Evolutionary conservation across 2,329 filamentous ascomycete species (phyloP), one percentile per base, ranked within the genome.

Genomic region (Aspergillus sp.): DNA sequence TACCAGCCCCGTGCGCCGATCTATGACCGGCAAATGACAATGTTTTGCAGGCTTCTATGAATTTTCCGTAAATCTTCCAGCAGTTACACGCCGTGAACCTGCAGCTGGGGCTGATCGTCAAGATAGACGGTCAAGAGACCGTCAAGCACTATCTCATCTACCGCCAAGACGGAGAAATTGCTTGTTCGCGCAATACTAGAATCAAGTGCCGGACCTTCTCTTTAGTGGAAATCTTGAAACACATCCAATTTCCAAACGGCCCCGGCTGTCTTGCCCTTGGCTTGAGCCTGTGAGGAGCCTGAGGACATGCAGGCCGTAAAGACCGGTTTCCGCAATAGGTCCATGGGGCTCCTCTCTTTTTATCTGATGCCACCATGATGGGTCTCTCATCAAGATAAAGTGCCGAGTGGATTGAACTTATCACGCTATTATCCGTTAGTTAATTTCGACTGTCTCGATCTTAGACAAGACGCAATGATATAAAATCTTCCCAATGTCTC

Each of bases 161-260:
- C 42, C 8, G 59, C 59, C 53, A 54, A 61, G 59, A 61, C 59
- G 59, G 59, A 61, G 44, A 26, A 61, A 61, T 54, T 58, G 45
- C 56, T 49, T 57, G 43, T 56, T 54, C 50, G 47, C 50, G 34
- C 42, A 24, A 41, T 26, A 39, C 45, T 50, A 24, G 30, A 26
- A 30, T 36, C 43, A 55, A 55, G 20, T 53, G 42, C 55, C 48
- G 51, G 42, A 5, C 47, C 36, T 38, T 18, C 36, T 38, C 18
- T 45, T 32, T 49, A 53, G 48, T 53, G 56, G 49, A 32, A 26
- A 59, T 53, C 49, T 18, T 61, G 59, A 61, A 61, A 61, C 59
- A 48, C 50, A 47, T 45, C 50, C 44, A 61, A 61, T 61, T 44
- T 51, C 53, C 38, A 9, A 48, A 34, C n/a, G 26, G 26, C n/a